Conservation (phyloP, 148 eudicot genomes). For the Rhododendron williamsianum region DNA sequence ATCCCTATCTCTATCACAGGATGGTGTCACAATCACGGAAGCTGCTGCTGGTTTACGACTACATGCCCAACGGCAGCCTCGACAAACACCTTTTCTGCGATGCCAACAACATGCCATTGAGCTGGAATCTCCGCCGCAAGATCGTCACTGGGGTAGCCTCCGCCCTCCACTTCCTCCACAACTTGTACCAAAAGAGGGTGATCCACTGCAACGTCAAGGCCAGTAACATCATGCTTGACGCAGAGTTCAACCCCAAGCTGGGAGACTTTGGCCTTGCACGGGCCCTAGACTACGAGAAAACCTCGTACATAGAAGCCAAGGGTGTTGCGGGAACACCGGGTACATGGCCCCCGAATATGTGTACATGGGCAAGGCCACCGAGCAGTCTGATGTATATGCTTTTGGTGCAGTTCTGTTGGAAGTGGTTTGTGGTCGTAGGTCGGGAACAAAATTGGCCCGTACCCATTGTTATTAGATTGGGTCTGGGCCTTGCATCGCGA, state of each 20-base stretch:
- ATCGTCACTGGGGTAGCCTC: constrained; percentile 43
- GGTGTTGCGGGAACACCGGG: constrained; percentile 74
- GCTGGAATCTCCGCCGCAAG: constrained; percentile 42
- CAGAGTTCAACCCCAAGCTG: constrained; percentile 60
- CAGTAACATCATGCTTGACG: constrained; percentile 83
- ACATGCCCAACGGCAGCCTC: constrained; percentile 83
- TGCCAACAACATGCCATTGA: constrained; percentile 17
- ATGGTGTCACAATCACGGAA: constrained; percentile 72
- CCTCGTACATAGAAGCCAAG: constrained; percentile 58
- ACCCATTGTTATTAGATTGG: constrained; percentile 59
- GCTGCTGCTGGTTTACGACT: constrained; percentile 68
- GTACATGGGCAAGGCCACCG: constrained; percentile 70
- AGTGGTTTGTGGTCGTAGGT: constrained; percentile 59
- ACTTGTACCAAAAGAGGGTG: constrained; percentile 63
- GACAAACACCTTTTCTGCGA: constrained; percentile 58
- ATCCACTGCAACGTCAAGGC: constrained; percentile 86
- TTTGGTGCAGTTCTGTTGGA: constrained; percentile 73
- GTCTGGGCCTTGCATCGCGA: constrained; percentile 79
- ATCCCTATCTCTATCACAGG: neutral
- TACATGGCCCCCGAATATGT: constrained; percentile 91
- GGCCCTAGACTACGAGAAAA: constrained; percentile 64
- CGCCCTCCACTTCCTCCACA: constrained; percentile 60
- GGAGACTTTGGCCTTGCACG: constrained; percentile 92
- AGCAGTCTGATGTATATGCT: constrained; percentile 64
- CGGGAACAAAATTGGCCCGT: constrained; percentile 46